Base-by-base conservation (phyloP, 2,329 filamentous ascomycete species). In the Calonectria henricotiae region DNA sequence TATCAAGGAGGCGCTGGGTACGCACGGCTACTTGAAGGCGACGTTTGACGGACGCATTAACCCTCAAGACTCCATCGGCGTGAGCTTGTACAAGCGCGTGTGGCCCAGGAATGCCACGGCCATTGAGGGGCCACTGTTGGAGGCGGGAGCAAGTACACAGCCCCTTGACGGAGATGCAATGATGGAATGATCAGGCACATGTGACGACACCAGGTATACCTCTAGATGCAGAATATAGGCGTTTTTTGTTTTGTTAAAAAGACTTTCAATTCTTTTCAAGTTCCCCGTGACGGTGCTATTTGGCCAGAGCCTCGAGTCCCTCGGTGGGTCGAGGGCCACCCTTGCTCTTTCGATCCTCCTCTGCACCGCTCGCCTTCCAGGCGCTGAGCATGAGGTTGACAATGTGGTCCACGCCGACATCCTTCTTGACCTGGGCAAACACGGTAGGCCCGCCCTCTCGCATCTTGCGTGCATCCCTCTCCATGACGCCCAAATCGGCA, bases 11-110 rank as follows among this genome's bases (percentile, higher is more conserved):
- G 89, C 92, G 68, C 85, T 99, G 61, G 96, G 96, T 77, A 99
- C 96, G 41, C 96, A 99, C 83, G 96, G 96, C n/a, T 99, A 99
- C 86, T 98, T 98, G 89, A 99, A 99, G 88, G 96, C 96, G 13
- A 98, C 93, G 2, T 99, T 99, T 85, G 97, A 99, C 81, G 94
- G 92, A 13, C 94, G 93, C 80, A 96, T 99, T 82, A 98, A 98
- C 82, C 95, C 96, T 1, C 94, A 98, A 84, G 96, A 99, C 84
- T 92, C 95, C 3, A 91, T 99, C 55, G 96, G 94, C 61, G 93
- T 98, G 73, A 97, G 94, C 83, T 80, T 96, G 79, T 96, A 96
- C 80, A 96, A 96, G 88, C 86, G 93, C 25, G 91, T 96, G 71
- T 96, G 92, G 88, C 96, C 96, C 8, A 88, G 95, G 69, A 87